Evolutionary conservation across 2,329 filamentous ascomycete species (phyloP), one percentile per base, ranked within the genome.

Genomic region (Chaetoscypha palmicola): DNA sequence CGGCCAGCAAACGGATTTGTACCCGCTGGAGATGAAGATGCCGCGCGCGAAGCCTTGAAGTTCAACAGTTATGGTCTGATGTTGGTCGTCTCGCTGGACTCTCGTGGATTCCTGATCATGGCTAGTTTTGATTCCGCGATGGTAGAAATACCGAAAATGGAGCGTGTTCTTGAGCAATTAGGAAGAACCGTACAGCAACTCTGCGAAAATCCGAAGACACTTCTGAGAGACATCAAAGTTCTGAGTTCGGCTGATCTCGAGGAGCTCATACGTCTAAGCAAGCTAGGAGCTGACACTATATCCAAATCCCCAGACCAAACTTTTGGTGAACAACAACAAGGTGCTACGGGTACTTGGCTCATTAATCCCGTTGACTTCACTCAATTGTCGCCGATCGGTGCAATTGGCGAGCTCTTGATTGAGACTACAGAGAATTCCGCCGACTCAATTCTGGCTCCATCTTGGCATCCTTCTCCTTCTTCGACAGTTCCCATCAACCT

Each of bases 1-100:
- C n/a, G 26, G 4, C 38, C 38, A n/a, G 38, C 28, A 2, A 40
- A 40, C 12, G 31, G 32, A 2, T 31, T 41, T 21, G 42, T 28
- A 3, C 30, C 34, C 8, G 26, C 35, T 4, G 31, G 35, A 24
- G 26, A 24, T 19, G 39, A 35, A 28, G 39, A 47, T 36, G 43
- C 47, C 43, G 33, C 31, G 9, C 50, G 45, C 3, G 55, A 57
- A 36, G 54, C 52, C 2, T 47, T 59, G 38, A 66, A 69, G 46
- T 70, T 70, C 55, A 71, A 69, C 41, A 64, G 69, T 0, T 73
- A 73, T 46, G 66, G 70, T 3, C 60, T 73, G 2, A 74, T 73
- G 71, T 47, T 73, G 17, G 70, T 61, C 2, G 71, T 63, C 51
- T 67, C 66, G 4, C 64, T 71, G 4, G 58, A 59, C 17, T 66